Evolutionary conservation across 306 rosid species (phyloP).

Genomic region (Arachis hypogaea): DNA sequence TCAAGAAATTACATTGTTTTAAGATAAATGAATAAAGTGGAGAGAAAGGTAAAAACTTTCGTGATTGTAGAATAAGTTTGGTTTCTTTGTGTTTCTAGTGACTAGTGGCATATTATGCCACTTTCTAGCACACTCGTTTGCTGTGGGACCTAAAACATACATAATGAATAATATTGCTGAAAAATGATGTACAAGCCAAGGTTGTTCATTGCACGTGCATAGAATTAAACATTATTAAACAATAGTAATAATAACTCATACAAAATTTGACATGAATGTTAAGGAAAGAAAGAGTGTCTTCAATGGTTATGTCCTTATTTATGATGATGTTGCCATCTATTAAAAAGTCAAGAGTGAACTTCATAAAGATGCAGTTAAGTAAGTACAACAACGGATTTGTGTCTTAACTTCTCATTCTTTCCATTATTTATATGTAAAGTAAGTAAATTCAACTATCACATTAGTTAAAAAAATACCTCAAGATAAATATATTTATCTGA

Average conservation of each 20-base stretch:
- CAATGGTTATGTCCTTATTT: neutral
- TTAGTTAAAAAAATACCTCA: neutral
- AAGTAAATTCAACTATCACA: neutral
- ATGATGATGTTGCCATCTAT: no score
- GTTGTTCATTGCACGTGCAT: slow-evolving; percentile 11
- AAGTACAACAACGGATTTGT: slow-evolving; percentile 5
- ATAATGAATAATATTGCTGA: neutral
- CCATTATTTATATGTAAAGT: neutral
- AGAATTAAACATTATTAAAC: neutral
- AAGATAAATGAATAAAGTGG: slow-evolving; percentile 7
- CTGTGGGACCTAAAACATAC: slow-evolving; percentile 31
- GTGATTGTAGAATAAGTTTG: slow-evolving; percentile 7
- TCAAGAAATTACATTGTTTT: slow-evolving; percentile 5
- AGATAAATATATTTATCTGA: neutral
- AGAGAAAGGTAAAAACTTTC: slow-evolving; percentile 41
- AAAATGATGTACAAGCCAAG: slow-evolving; percentile 10
- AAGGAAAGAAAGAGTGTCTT: neutral
- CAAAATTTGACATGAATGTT: neutral
- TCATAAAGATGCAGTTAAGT: no score
- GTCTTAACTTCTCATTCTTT: neutral
- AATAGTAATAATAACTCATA: neutral
- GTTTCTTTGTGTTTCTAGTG: neutral
- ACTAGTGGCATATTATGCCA: neutral
- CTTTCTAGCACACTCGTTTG: neutral
- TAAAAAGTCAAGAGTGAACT: no score